A percentile compares a stretch with the other conserved stretches of the same genome.
These are phyloP conservation scores for Carex cristatella DNA, from an alignment of 176 grass and related monocot genomes.

Conservation along the genomic window DNA sequence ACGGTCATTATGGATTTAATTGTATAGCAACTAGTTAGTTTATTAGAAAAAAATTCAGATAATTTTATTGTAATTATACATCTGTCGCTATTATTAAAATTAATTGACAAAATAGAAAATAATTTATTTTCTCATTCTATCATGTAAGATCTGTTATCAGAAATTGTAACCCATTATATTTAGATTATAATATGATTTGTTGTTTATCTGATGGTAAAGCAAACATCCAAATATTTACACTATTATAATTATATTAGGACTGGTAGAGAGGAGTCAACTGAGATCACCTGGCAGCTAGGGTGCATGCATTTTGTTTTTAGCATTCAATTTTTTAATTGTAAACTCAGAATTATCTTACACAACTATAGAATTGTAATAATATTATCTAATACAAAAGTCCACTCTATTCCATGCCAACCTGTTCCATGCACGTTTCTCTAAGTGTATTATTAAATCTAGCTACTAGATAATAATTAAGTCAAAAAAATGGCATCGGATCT, in stretches of 20 bases:
- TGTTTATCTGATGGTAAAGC: too few species aligned
- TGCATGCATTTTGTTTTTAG: background rate
- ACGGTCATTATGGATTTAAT: too few species aligned
- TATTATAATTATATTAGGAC: background rate
- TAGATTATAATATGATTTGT: too few species aligned
- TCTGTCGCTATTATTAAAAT: too few species aligned
- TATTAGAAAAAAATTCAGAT: too few species aligned
- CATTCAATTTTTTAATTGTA: background rate
- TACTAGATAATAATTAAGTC: background rate
- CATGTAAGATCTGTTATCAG: too few species aligned
- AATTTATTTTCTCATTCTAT: too few species aligned
- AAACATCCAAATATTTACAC: too few species aligned
- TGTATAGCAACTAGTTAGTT: too few species aligned
- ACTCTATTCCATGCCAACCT: background rate
- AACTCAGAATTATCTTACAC: background rate
- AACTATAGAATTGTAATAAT: background rate
- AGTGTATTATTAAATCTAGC: background rate
- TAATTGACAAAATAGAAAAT: too few species aligned
- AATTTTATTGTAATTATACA: too few species aligned
- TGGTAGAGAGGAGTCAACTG: background rate
- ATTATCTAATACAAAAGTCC: background rate
- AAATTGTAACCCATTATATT: too few species aligned
- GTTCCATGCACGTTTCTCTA: background rate
- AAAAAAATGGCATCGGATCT: background rate
- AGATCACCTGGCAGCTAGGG: background rate